Evolutionary conservation across 2,329 filamentous ascomycete species (phyloP).

Genomic region (Myriosclerotinia duriaeana): DNA sequence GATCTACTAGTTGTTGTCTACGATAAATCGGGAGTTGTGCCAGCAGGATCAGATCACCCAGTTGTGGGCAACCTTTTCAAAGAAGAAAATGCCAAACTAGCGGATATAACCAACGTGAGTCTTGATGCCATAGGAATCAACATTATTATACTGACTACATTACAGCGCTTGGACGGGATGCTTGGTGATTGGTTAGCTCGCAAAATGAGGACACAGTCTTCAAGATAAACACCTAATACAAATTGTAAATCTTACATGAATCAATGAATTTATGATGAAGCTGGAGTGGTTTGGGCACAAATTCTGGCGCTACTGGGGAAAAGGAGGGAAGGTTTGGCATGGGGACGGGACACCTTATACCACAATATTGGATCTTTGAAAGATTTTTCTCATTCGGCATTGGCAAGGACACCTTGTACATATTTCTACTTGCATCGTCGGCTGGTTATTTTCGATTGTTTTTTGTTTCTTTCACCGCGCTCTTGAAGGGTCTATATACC

Average conservation of each 20-base stretch:
- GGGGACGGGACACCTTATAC: constrained; percentile 25
- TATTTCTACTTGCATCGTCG: constrained; percentile 19
- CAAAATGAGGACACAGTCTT: constrained; percentile 54
- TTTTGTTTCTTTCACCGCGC: constrained; percentile 5
- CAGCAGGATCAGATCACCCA: constrained; percentile 81
- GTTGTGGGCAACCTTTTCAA: constrained; percentile 77
- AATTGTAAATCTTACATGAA: constrained; percentile 36
- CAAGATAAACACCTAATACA: constrained; percentile 29
- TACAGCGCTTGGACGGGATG: constrained; percentile 78
- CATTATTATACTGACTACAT: constrained; percentile 28
- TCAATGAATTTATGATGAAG: constrained; percentile 37
- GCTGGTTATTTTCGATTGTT: constrained; percentile 15
- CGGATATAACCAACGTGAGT: constrained; percentile 77
- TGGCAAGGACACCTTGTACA: constrained; percentile 22
- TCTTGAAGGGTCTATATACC: constrained; percentile 17
- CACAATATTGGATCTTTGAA: constrained; percentile 28
- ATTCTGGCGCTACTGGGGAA: constrained; percentile 28
- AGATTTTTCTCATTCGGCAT: constrained; percentile 22
- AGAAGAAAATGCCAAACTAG: constrained; percentile 81
- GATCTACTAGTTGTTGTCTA: constrained; percentile 91
- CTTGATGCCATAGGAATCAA: neutral
- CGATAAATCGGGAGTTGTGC: constrained; percentile 80
- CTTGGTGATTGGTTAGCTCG: constrained; percentile 77
- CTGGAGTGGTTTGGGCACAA: constrained; percentile 26
- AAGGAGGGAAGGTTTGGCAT: constrained; percentile 21